Evolutionary conservation across 2,329 filamentous ascomycete genomes (phyloP), one percentile per base, ranked within the genome.

Genomic region (Ceratocystis alfenasii): DNA sequence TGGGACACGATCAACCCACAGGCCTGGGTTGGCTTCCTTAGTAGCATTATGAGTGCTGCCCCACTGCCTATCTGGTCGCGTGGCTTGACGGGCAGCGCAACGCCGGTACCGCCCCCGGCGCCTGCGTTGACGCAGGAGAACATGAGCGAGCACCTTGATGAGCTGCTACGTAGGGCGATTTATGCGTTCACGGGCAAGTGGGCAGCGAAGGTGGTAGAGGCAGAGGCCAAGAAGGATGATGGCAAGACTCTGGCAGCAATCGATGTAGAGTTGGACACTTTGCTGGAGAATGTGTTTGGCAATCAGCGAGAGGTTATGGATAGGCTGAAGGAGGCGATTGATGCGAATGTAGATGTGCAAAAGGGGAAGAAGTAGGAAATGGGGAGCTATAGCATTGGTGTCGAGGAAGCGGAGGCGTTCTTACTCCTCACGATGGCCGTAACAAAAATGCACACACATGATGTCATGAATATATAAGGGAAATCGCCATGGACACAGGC

Each of bases 101-200:
- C 75, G 15, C 25, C 59, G 33, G 48, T 45, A n/a, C 59, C 66
- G 17, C 46, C 66, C 5, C 55, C 46, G 15, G 12, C 63, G 2
- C 66, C 66, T 12, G 41, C 66, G 30, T 67, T 78, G 64, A 78
- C 77, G 3, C 76, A 79, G 1, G 78, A 85, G 67, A 84, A 87
- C 70, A 85, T 84, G 70, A 82, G 81, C 69, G 84, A 87, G 74
- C 83, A 86, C 72, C 73, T 87, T 65, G 85, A 87, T 69, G 83
- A 85, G 70, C 73, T 86, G 68, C 74, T 87, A 30, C 77, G 85
- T 63, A 81, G 84, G 72, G 82, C 80, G 62, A 87, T 87, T 65
- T 84, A 82, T 50, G 79, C 78, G 1, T 87, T 87, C 68, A 86
- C 84, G 17, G 81, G 81, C 71, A 77, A 82, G 46, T 87, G 84